Evolutionary conservation across 139 green algal genomes (phyloP).

Genomic region (Chlorella vulgaris): DNA sequence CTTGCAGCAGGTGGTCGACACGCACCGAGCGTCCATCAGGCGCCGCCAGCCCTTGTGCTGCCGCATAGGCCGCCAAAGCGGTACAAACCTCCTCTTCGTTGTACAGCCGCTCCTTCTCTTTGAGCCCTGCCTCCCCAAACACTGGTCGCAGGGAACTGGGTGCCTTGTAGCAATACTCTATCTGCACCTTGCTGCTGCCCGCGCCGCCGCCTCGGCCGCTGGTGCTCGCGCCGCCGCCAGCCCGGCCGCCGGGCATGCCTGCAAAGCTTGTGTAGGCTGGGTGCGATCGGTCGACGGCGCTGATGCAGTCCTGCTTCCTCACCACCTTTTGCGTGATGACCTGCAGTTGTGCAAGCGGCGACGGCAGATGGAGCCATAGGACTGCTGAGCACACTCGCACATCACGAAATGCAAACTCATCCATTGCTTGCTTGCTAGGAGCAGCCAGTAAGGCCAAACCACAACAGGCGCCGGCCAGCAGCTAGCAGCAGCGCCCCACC

Average conservation of each 20-base stretch:
- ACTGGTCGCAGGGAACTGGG: conserved; percentile 36
- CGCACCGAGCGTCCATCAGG: background rate
- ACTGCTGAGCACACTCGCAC: no score
- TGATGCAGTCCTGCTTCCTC: conserved; percentile 47
- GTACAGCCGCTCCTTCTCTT: conserved; percentile 43
- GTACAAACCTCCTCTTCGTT: conserved; percentile 10
- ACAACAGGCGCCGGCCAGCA: background rate
- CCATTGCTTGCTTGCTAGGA: no score
- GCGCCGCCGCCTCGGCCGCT: conserved; percentile 10
- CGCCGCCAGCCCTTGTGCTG: background rate
- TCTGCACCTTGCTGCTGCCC: conserved; percentile 11
- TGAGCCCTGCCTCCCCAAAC: conserved; percentile 21
- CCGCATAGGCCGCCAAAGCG: conserved; percentile 24
- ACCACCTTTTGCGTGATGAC: conserved; percentile 44
- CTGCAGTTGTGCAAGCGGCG: background rate
- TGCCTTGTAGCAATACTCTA: conserved; percentile 28
- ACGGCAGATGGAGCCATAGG: background rate
- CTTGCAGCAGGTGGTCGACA: conserved; percentile 31
- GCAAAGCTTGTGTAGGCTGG: conserved; percentile 16
- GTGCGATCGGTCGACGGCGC: conserved; percentile 30
- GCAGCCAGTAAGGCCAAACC: no score
- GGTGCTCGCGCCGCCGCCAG: background rate
- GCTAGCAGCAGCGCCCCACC: background rate
- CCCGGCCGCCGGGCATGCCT: background rate
- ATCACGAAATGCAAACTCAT: no score